Evolutionary conservation across 2,329 filamentous ascomycete species (phyloP).

Genomic region (Seiridium unicorne): DNA sequence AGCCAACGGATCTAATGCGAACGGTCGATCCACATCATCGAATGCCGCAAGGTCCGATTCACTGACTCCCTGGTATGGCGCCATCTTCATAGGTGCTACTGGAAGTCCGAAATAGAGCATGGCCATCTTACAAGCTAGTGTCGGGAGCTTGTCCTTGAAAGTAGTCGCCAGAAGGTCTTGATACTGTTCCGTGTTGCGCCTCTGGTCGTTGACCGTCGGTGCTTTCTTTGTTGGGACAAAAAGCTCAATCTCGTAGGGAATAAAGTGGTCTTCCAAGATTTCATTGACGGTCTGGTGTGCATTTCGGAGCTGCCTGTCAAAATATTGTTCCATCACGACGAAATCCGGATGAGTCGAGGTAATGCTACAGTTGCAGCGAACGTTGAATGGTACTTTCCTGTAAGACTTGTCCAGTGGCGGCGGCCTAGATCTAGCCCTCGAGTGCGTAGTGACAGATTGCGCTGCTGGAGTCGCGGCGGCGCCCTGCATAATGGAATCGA

Average conservation of each 20-base stretch:
- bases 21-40: no score
- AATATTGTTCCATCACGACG: slow-evolving; percentile 21
- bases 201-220: slow-evolving; percentile 28
- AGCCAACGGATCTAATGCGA: slow-evolving; percentile 13
- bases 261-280: slow-evolving; percentile 33
- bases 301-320: slow-evolving; percentile 23
- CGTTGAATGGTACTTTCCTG: slow-evolving; percentile 16
- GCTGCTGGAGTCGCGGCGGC: no score
- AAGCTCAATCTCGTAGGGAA: slow-evolving; percentile 29
- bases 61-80: no score
- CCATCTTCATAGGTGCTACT: slow-evolving; percentile 35
- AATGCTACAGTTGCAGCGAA: slow-evolving; percentile 19
- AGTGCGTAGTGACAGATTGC: no score
- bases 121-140: slow-evolving; percentile 39
- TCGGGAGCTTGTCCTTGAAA: slow-evolving; percentile 25
- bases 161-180: slow-evolving; percentile 24
- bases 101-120: slow-evolving; percentile 47
- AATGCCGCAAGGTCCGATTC: no score
- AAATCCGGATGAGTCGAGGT: slow-evolving; percentile 15
- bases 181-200: slow-evolving; percentile 27
- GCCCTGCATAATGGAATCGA: no score
- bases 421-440: no score
- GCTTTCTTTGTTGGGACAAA: slow-evolving; percentile 26
- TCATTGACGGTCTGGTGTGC: slow-evolving; percentile 21
- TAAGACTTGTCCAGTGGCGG: slow-evolving; percentile 3